These are phyloP conservation scores for Helicocarpus griseus DNA, from an alignment of 2,329 filamentous ascomycete species.

Conservation along the genomic window DNA sequence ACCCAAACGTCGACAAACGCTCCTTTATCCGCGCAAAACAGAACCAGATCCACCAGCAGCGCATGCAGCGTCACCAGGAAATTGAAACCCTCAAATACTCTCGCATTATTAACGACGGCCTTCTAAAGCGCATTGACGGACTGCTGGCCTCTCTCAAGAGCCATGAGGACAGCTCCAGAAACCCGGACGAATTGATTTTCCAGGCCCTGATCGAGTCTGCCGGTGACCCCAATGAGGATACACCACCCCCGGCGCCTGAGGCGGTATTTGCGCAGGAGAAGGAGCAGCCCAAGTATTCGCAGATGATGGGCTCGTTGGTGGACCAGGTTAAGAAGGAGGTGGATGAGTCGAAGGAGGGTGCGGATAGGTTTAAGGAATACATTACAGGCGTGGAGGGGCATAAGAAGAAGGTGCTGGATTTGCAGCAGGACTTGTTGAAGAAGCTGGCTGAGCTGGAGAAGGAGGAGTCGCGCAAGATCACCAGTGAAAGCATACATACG, in stretches of 20 bases:
- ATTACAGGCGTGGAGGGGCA: conserved; percentile 69
- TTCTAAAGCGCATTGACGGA: conserved; percentile 71
- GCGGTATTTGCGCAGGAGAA: conserved; percentile 68
- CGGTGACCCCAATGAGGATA: conserved; percentile 59
- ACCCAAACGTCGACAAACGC: conserved; percentile 96
- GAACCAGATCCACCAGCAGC: conserved; percentile 88
- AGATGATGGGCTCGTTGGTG: conserved; percentile 96
- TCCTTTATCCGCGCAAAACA: conserved; percentile 99
- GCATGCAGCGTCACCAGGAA: conserved; percentile 72
- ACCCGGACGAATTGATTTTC: conserved; percentile 76
- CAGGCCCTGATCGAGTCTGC: conserved; percentile 77
- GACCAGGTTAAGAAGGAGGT: conserved; percentile 86
- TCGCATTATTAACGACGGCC: conserved; percentile 81
- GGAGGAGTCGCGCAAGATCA: conserved; percentile 82
- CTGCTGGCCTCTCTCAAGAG: conserved; percentile 66
- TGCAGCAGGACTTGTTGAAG: conserved; percentile 64
- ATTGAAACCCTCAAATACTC: conserved; percentile 88
- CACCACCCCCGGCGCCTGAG: conserved; percentile 63
- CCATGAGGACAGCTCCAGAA: conserved; percentile 57
- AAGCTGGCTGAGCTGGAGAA: conserved; percentile 76
- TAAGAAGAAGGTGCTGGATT: conserved; percentile 61
- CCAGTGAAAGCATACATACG: conserved; percentile 77
- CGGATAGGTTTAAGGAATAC: conserved; percentile 64
- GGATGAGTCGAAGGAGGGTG: conserved; percentile 61
- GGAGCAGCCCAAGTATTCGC: conserved; percentile 74